Evolutionary conservation across 805 yeast species (phyloP), one percentile per base, ranked within the genome.

Genomic region (Saccharomycopsis olivae): DNA sequence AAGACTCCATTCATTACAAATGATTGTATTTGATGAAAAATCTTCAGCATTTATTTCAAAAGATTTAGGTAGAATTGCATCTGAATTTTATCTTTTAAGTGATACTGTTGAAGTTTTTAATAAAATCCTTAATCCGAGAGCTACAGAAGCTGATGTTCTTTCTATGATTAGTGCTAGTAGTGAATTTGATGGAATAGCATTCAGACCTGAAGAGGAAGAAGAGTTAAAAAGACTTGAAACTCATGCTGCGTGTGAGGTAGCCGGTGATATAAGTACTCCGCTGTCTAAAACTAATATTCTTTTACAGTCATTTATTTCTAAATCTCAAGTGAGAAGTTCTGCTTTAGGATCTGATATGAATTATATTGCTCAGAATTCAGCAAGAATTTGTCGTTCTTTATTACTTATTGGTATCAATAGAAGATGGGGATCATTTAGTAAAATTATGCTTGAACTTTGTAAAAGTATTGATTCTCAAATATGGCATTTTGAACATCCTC

Each of bases 321-420:
- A 78, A 42, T 75, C 86, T 1, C 51, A 57, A 9, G 72, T 88
- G 28, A 73, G 69, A 43, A 95, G 86, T 43, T 76, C 95, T 3
- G 81, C 98, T 0, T 63, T 92, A 43, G 65, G 73, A 2, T 85
- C 96, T 0, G 98, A 92, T 58, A 69, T 84, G 36, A 82, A 85
- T 47, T 92, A 92, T 56, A 94, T 92, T 41, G 96, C 97, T 1
- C 98, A 92, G 53, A 92, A 92, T 53, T 73, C 96, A 3, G 86
- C 89, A 1, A 77, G 99, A 65, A 89, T 92, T 25, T 75, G 95
- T 49, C 73, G 97, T 19, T 96, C 98, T 0, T 64, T 94, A 36
- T 87, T 92, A 51, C 61, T 88, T 47, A 76, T 92, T 46, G 94
- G 95, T 28, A 64, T 92, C 27, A 83, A 85, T 53, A 67, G 98